phyloP scores from a whole-genome alignment of 1,139 yeast species.

The Blastobotrys illinoisensis region DNA sequence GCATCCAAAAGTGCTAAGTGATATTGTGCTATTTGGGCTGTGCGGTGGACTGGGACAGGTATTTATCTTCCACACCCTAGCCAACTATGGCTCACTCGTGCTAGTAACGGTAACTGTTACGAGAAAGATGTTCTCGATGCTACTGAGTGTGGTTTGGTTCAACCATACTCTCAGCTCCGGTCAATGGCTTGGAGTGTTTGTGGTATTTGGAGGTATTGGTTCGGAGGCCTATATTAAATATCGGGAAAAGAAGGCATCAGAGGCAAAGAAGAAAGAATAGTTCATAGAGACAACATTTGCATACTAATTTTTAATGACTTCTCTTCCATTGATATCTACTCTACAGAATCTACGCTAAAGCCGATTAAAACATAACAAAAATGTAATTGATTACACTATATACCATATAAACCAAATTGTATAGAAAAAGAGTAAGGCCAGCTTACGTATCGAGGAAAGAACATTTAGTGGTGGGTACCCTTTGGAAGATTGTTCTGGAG shows the following conservation, averaged over 20 bases:
- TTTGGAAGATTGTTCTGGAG: neutral
- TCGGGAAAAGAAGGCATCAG: conserved; percentile 8
- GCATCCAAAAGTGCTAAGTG: conserved; percentile 51
- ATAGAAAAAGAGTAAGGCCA: no score
- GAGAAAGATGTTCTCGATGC: conserved; percentile 92
- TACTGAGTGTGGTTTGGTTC: conserved; percentile 77
- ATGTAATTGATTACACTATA: no score
- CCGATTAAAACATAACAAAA: no score
- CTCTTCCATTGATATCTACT: no score
- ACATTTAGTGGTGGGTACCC: neutral
- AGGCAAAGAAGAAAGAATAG: neutral
- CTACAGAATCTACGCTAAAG: no score
- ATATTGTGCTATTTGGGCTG: conserved; percentile 60
- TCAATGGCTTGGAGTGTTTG: conserved; percentile 74
- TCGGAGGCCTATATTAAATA: conserved; percentile 55
- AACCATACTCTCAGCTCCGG: conserved; percentile 58
- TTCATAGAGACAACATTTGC: neutral
- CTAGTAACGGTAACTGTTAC: conserved; percentile 93
- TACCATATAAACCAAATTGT: no score
- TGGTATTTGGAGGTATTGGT: conserved; percentile 80
- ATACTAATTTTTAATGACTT: neutral
- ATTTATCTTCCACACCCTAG: conserved; percentile 79
- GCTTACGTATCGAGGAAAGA: neutral
- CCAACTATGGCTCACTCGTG: conserved; percentile 75
- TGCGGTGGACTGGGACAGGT: conserved; percentile 92